Conservation (phyloP, 169 alveolate genomes). For the Cryptosporidium parvum region DNA sequence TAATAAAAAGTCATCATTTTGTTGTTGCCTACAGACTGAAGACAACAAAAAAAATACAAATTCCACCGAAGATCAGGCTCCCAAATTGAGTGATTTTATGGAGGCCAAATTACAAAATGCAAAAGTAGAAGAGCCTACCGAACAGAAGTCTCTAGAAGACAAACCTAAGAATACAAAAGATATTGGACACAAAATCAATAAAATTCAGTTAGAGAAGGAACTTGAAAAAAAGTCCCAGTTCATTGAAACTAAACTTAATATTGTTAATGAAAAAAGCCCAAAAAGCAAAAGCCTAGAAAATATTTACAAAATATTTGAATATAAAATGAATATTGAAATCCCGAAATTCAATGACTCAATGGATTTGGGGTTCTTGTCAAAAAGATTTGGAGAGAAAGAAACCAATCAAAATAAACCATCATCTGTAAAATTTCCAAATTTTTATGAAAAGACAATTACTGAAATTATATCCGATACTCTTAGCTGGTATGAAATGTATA, state of each 20-base stretch:
- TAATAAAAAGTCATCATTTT: not conserved
- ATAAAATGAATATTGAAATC: not conserved
- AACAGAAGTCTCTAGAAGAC: not conserved
- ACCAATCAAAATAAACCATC: not conserved
- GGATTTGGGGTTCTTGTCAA: conserved; percentile 55
- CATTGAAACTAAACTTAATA: not conserved
- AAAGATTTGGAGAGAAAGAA: conserved; percentile 5
- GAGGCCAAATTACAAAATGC: not conserved
- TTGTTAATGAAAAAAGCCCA: not conserved
- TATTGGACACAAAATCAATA: not conserved
- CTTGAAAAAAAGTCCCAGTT: not conserved
- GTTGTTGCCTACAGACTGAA: not conserved
- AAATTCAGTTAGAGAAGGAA: not conserved
- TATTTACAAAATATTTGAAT: conserved; percentile 4
- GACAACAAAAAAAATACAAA: not conserved
- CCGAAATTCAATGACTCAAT: conserved; percentile 23
- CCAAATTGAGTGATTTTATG: not conserved
- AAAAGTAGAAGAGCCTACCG: not conserved
- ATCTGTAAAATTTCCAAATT: not conserved
- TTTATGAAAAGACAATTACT: not conserved
- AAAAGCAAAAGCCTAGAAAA: conserved; percentile 1
- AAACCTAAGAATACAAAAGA: not conserved
- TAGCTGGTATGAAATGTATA: conserved; percentile 48
- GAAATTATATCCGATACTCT: conserved; percentile 49
- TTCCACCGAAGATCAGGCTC: not conserved